phyloP scores from a whole-genome alignment of 371 early-diverging fungal genomes.

The Lichtheimia hyalospora region DNA sequence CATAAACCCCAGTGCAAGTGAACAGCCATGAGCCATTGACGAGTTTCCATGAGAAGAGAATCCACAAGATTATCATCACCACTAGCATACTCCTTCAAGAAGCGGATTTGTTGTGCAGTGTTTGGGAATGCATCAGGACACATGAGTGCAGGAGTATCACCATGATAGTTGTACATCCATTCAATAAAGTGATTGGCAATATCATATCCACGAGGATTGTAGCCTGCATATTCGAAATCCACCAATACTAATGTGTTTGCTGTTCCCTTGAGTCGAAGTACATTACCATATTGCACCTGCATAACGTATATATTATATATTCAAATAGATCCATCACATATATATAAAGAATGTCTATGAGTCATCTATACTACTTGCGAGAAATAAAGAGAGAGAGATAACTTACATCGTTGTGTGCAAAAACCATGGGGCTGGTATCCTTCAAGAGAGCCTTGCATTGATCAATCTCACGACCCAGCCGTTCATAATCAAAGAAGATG shows the following conservation, averaged over 20 bases:
- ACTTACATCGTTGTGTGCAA: conserved; percentile 84
- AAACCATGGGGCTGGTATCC: conserved; percentile 65
- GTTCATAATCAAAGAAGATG: conserved; percentile 40
- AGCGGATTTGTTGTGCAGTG: conserved; percentile 55
- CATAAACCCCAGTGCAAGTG: conserved; percentile 85
- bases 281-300: conserved; percentile 37
- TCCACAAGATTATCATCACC: conserved; percentile 23
- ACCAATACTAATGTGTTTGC: conserved; percentile 29
- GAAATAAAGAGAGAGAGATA: neutral
- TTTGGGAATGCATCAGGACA: conserved; percentile 59
- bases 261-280: conserved; percentile 27
- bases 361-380: neutral
- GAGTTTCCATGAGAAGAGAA: conserved; percentile 36
- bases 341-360: neutral
- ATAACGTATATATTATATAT: neutral
- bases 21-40: conserved; percentile 58
- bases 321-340: neutral
- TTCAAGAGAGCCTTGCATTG: conserved; percentile 37
- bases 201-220: conserved; percentile 82
- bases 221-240: conserved; percentile 91
- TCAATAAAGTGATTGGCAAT: conserved; percentile 92
- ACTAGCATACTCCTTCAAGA: conserved; percentile 68
- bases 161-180: conserved; percentile 85
- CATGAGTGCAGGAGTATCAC: conserved; percentile 54
- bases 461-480: conserved; percentile 48